These are phyloP conservation scores for Trametes pubescens DNA, from an alignment of 1,284 basidiomycete species.

Conservation along the genomic window DNA sequence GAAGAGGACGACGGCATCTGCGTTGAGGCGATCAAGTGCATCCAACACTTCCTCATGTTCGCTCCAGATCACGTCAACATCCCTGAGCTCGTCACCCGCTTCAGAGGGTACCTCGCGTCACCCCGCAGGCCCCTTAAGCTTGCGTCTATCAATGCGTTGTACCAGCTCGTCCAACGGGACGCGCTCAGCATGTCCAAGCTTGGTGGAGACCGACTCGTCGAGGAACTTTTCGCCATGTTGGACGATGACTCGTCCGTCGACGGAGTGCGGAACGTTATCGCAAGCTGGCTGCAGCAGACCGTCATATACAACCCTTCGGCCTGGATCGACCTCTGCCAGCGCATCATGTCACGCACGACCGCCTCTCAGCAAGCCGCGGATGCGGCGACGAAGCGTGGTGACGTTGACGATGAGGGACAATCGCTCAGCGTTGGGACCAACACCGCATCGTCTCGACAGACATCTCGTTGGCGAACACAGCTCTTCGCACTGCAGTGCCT, in stretches of 20 bases:
- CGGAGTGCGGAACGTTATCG: constrained; percentile 92
- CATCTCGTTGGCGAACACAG: constrained; percentile 96
- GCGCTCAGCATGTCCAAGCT: constrained; percentile 91
- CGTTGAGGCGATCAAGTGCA: constrained; percentile 95
- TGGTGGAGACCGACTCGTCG: constrained; percentile 93
- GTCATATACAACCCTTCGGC: constrained; percentile 92
- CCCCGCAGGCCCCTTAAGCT: constrained; percentile 87
- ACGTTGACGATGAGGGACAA: constrained; percentile 91
- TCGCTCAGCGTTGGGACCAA: constrained; percentile 74
- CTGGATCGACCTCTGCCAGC: constrained; percentile 98
- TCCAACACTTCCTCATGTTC: constrained; percentile 98
- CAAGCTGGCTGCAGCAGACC: constrained; percentile 96
- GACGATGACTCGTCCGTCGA: constrained; percentile 96
- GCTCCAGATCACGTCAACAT: constrained; percentile 85
- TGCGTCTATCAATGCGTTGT: constrained; percentile 94
- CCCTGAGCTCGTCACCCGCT: constrained; percentile 78
- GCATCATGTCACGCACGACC: constrained; percentile 92
- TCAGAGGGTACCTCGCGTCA: constrained; percentile 81
- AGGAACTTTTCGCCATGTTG: constrained; percentile 93
- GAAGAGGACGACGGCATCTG: constrained; percentile 91
- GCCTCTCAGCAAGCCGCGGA: constrained; percentile 80
- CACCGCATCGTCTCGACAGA: constrained; percentile 53
- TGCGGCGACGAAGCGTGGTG: constrained; percentile 57
- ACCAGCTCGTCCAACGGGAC: constrained; percentile 97
- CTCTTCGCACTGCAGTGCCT: constrained; percentile 94